Evolutionary conservation across 208 protist genomes (phyloP).

Genomic region (Leishmania arabica): DNA sequence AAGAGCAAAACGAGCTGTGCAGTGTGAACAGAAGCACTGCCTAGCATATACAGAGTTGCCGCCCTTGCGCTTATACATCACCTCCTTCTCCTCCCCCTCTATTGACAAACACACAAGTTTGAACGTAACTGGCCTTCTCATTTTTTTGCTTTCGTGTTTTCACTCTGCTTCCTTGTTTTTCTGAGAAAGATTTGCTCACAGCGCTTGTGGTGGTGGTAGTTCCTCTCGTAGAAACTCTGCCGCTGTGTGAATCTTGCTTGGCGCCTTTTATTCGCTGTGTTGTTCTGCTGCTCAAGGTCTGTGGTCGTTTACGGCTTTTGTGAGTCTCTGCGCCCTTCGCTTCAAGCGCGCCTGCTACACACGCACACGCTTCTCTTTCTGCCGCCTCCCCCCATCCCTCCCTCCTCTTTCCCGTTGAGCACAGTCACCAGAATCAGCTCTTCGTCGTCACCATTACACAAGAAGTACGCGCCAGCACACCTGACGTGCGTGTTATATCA

Average conservation of each 20-base stretch:
- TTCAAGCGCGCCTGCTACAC: neutral
- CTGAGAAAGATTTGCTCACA: neutral
- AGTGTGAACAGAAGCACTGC: neutral
- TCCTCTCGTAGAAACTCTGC: neutral
- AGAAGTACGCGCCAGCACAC: neutral
- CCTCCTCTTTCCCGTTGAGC: neutral
- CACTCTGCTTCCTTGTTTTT: neutral
- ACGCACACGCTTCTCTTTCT: neutral
- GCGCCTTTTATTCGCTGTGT: neutral
- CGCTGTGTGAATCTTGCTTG: neutral
- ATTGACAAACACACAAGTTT: neutral
- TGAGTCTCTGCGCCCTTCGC: neutral
- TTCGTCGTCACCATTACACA: too few relatives aligned
- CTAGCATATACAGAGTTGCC: neutral
- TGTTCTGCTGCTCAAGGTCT: neutral
- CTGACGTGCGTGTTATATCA: neutral
- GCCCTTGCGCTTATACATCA: neutral
- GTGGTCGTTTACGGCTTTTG: neutral
- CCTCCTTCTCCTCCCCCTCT: neutral
- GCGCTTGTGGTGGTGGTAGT: neutral
- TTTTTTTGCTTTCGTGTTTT: neutral
- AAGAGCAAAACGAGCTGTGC: neutral
- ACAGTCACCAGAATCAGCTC: neutral
- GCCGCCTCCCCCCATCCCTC: neutral
- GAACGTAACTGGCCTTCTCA: neutral